These are phyloP conservation scores for Blastomyces percursus DNA, from an alignment of 2,329 filamentous ascomycete species.

Conservation along the genomic window DNA sequence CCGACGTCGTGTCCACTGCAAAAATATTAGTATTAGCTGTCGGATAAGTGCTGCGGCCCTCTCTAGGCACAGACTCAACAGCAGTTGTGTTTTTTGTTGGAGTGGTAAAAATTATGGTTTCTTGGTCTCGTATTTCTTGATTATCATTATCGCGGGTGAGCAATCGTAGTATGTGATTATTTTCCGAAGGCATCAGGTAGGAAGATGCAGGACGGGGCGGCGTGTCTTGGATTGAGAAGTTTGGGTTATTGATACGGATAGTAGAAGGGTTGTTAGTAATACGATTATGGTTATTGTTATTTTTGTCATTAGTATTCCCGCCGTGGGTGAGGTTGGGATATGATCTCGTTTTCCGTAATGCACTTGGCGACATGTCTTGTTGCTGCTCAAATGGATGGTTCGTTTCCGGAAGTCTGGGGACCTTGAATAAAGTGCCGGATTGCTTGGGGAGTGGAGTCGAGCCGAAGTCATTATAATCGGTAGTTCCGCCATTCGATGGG, in stretches of 20 bases:
- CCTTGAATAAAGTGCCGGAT: neutral
- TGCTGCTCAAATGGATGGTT: neutral
- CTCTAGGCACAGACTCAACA: neutral
- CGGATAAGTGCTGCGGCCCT: neutral
- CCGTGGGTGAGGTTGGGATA: slow-evolving; percentile 8
- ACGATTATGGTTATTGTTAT: slow-evolving; percentile 10
- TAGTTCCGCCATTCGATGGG: neutral
- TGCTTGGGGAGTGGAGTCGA: slow-evolving; percentile 1
- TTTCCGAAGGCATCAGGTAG: neutral
- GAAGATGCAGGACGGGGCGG: slow-evolving; percentile 8
- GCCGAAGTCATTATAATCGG: neutral
- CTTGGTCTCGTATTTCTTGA: neutral
- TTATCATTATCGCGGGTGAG: neutral
- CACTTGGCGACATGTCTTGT: slow-evolving; percentile 4
- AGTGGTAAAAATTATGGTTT: slow-evolving; percentile 3
- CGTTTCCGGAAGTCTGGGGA: slow-evolving; percentile 3
- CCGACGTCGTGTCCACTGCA: slow-evolving; percentile 17
- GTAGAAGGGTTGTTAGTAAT: slow-evolving; percentile 14
- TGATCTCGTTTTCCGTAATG: slow-evolving; percentile 11
- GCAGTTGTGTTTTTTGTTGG: neutral
- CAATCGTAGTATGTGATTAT: neutral
- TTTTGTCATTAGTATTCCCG: neutral
- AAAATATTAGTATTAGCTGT: neutral
- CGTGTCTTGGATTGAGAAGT: slow-evolving; percentile 12
- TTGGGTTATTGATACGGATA: slow-evolving; percentile 16